Evolutionary conservation across 179 eudicot species (phyloP), one percentile per base, ranked within the genome.

Genomic region (Drosera spatulata): DNA sequence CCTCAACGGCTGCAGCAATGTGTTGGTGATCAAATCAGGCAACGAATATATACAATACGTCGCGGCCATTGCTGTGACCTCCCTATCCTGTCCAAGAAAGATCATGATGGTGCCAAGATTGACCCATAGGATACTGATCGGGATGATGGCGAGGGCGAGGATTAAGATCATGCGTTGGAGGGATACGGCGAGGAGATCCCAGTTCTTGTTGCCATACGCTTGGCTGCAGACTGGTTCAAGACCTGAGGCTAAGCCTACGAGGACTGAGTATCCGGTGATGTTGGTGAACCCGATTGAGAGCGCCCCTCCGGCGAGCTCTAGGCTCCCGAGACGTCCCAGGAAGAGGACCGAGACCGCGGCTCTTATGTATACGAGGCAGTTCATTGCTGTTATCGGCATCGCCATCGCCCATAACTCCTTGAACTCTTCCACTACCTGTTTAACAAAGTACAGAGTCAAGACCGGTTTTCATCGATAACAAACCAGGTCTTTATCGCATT

Each of bases 281-380:
- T 89, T 89, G 0, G 97, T 85, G 72, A 89, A 87, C 5, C 89
- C 95, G 37, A 89, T 75, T 39, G 95, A 79, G 41, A 89, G 93
- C 37, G 95, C 84, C 7, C 97, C 97, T 10, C 97, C 97, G 15
- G 93, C 97, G 2, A 89, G 72, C 65, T 87, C 65, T 91, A 96
- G 2, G 65, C 76, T 65, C 84, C 98, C 98, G 96, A 91, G 8
- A 88, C 84, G 50, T 37, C 97, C 97, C 47, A 86, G 12, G 61
- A 89, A 87, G 3, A 87, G 76, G 43, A 87, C 85, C 3, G 91
- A 84, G 0, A 87, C 87, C 1, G 82, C 84, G 2, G 80, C 79
- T 48, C 93, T 59, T 6, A 79, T 67, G 73, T 75, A 89, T 1
- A 87, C 91, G 50, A 87, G 58, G 39, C 68, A 73, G 85, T 87